Evolutionary conservation across 331 rosid species (phyloP), one percentile per base, ranked within the genome.

Genomic region (Erythrophleum ivorense): DNA sequence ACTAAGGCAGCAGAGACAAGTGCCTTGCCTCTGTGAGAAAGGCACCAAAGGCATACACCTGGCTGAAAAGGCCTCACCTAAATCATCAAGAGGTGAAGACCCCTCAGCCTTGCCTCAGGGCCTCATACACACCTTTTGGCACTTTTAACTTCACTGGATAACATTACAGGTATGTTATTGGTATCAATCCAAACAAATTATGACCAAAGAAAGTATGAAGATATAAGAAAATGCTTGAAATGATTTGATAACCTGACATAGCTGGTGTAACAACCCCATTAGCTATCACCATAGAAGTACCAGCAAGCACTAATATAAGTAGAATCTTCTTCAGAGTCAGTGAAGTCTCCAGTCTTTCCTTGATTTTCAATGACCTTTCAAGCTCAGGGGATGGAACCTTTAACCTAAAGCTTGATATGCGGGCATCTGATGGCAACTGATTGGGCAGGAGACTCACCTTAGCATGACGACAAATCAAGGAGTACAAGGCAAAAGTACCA

Each of bases 361-460:
- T 96, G 74, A 96, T 88, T 89, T 90, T 96, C 80, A 96, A 86
- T 62, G 99, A 96, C 88, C 99, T 91, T 85, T 96, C 99, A 72
- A 96, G 94, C 85, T 96, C 99, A 78, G 98, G 83, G 15, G 99
- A 96, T 40, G 99, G 98, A 70, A 96, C 97, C 89, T 94, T 94
- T 38, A 96, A 89, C 91, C 98, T 90, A 86, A 96, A 96, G 85
- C 99, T 92, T 29, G 99, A 96, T 81, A 96, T 94, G 48, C 91
- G 95, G 72, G 97, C 89, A 89, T 96, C 99, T 1, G 99, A 96
- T 36, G 91, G 98, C 87, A 94, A 89, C 86, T 94, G 99, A 89
- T 96, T 96, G 18, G 99, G 99, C 84, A 96, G 94, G 77, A 96
- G 99, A 87, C 94, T 96, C 89, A 90, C 99, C 92, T 96, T 96